Evolutionary conservation across 2,329 filamentous ascomycete genomes (phyloP), one percentile per base, ranked within the genome.

Genomic region (Colletotrichum simmondsii): DNA sequence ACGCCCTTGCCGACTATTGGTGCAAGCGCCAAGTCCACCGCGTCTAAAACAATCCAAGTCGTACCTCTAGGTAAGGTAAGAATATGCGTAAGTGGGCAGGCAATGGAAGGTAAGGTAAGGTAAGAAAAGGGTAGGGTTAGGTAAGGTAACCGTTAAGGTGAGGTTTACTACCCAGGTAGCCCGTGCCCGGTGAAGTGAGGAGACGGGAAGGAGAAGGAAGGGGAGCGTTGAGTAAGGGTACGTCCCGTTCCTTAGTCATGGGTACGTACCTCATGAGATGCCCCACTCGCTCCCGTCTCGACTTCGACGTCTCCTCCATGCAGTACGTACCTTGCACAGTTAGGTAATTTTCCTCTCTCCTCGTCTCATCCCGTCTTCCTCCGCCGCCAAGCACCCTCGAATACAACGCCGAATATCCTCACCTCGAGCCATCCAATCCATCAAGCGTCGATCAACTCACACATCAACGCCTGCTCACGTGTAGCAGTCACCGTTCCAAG

Each of bases 31-130:
- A 42, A 53, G 28, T 42, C 26, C 53, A 32, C 42, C 37, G 22
- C 65, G 56, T 53, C 32, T 66, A 54, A 62, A 62, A 32, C 46
- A 56, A 54, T 14, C 28, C 57, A 30, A 68, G 65, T 62, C 58
- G 19, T 49, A 42, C 5, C 35, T 42, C 30, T 11, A 32, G 30
- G 35, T 42, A 6, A 52, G 56, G 56, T 32, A 28, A 42, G 22
- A 7, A 26, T 52, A 35, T 49, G 4, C 26, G 26, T 26, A 26
- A 26, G 8, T 52, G 28, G 22, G 26, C 32, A 60, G n/a, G 26
- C 24, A 32, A 28, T 32, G 54, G 5, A 12, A 37, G 35, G 35
- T 7, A n/a, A n/a, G n/a, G n/a, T n/a, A 6, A 42, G 16, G 37
- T 19, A 42, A 19, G 32, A 12, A 35, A 37, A 16, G 1, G 35